phyloP scores from a whole-genome alignment of 352 stramenopile species.

The Phytophthora multivora region DNA sequence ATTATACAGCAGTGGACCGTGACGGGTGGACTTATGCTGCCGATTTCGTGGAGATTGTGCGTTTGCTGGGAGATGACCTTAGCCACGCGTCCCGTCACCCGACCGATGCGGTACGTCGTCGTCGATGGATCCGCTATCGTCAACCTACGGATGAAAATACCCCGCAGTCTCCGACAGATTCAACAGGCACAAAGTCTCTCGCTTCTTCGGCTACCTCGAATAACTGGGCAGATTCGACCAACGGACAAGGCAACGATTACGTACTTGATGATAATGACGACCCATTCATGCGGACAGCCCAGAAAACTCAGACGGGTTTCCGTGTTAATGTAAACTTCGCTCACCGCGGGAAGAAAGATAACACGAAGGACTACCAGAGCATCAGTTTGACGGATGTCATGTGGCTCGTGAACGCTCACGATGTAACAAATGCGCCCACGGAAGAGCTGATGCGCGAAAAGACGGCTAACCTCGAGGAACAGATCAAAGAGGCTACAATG shows the following conservation, averaged over 20 bases:
- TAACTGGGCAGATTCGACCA: constrained; percentile 57
- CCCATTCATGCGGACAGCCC: constrained; percentile 83
- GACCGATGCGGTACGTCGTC: constrained; percentile 73
- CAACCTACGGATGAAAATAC: constrained; percentile 52
- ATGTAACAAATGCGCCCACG: constrained; percentile 70
- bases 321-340: constrained; percentile 87
- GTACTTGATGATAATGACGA: constrained; percentile 75
- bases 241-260: constrained; percentile 40
- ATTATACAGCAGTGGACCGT: constrained; percentile 80
- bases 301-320: constrained; percentile 88
- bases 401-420: constrained; percentile 85
- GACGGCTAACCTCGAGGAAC: constrained; percentile 88
- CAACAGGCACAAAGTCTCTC: constrained; percentile 44
- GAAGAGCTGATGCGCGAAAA: constrained; percentile 89
- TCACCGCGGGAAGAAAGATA: constrained; percentile 82
- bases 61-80: constrained; percentile 76
- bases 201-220: constrained; percentile 43
- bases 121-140: constrained; percentile 82
- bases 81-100: constrained; percentile 86
- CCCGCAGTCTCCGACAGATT: constrained; percentile 57
- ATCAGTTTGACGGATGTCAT: constrained; percentile 81
- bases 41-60: constrained; percentile 82
- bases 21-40: constrained; percentile 86
- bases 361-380: constrained; percentile 90
- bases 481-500: constrained; percentile 83